Percentiles rank a stretch among this genome's conserved stretches.
phyloP scores from a whole-genome alignment of 2,329 filamentous ascomycete species.

The Sphaerulina vaccinii region DNA sequence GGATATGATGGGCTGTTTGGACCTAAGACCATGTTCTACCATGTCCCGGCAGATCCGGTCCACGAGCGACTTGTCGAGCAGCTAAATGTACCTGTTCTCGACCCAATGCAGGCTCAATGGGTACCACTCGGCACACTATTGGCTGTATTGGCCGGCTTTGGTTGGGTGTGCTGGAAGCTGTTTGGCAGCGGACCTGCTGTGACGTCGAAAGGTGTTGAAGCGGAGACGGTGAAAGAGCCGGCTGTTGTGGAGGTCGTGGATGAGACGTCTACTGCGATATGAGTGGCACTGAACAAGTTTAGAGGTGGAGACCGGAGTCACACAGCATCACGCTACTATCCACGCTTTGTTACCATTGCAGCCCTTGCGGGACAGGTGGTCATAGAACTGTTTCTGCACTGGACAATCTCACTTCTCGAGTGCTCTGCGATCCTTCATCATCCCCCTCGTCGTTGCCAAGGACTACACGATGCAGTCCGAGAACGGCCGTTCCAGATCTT shows the following conservation, averaged over 20 bases:
- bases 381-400: too few relatives aligned
- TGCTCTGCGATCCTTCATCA: too few relatives aligned
- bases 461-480: background rate
- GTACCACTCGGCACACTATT: constrained; percentile 47
- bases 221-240: background rate
- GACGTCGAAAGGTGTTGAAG: background rate
- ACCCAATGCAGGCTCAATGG: constrained; percentile 37
- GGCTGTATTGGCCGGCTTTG: constrained; percentile 45
- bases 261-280: background rate
- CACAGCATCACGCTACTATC: too few relatives aligned
- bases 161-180: constrained; percentile 47
- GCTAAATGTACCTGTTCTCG: constrained; percentile 43
- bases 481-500: too few relatives aligned
- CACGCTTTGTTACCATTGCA: too few relatives aligned
- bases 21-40: constrained; percentile 77
- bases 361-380: too few relatives aligned
- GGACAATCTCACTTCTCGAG: too few relatives aligned
- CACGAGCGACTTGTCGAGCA: constrained; percentile 25
- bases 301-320: too few relatives aligned
- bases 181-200: constrained; percentile 1
- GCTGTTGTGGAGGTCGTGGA: background rate
- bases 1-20: constrained; percentile 83
- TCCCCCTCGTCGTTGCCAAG: too few relatives aligned
- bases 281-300: background rate
- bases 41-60: constrained; percentile 46